These are phyloP conservation scores for Mycosphaerella sp. DNA, from an alignment of 2,329 filamentous ascomycete species.

Conservation along the genomic window DNA sequence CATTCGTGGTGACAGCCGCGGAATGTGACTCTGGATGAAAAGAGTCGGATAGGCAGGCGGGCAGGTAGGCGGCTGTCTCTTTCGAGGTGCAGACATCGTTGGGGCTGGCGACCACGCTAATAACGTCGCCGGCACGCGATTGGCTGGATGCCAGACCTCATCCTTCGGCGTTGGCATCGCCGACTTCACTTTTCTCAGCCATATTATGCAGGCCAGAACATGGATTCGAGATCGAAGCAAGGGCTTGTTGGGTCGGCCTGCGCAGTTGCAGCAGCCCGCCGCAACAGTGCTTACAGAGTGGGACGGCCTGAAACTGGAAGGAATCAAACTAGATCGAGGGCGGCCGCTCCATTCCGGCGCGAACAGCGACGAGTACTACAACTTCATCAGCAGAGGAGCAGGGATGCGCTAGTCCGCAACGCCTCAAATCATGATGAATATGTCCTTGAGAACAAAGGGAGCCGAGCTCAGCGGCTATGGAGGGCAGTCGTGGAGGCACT, in stretches of 20 bases:
- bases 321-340: not conserved
- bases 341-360: constrained; percentile 9
- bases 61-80: constrained; percentile 7
- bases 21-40: constrained; percentile 15
- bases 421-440: constrained; percentile 3
- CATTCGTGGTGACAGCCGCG: constrained; percentile 14
- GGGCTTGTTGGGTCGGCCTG: constrained; percentile 19
- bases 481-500: constrained; percentile 6
- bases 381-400: constrained; percentile 9
- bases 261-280: constrained; percentile 12
- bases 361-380: constrained; percentile 12
- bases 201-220: constrained; percentile 25
- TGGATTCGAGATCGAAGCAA: constrained; percentile 27
- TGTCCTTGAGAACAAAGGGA: constrained; percentile 8
- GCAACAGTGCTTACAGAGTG: not conserved
- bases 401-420: constrained; percentile 7
- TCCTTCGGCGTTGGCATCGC: not conserved
- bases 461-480: constrained; percentile 11
- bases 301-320: constrained; percentile 17
- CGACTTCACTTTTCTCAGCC: constrained; percentile 12
- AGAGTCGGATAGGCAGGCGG: constrained; percentile 1
- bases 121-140: not conserved
- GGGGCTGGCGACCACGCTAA: not conserved
- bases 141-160: too few species aligned
- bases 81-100: not conserved